phyloP scores from a whole-genome alignment of 2,329 filamentous ascomycete species.

The Pseudogymnoascus sp. region DNA sequence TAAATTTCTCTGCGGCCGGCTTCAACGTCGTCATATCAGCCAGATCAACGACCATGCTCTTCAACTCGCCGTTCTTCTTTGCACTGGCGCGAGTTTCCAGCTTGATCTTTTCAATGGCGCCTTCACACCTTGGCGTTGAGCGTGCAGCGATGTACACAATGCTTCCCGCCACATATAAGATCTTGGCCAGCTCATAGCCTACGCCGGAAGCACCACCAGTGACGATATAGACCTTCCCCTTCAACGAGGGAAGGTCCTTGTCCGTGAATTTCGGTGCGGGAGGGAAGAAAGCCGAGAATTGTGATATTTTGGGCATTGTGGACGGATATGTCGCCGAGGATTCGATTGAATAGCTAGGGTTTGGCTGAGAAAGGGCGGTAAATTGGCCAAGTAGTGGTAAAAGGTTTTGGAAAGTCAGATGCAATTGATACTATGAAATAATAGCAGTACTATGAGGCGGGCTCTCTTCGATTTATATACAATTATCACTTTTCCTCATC shows the following conservation, averaged over 20 bases:
- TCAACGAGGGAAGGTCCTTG: slow-evolving; percentile 31
- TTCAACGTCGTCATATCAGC: slow-evolving; percentile 25
- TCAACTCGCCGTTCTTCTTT: slow-evolving; percentile 11
- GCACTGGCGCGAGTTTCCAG: background rate
- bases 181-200: slow-evolving; percentile 39
- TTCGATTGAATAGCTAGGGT: background rate
- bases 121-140: slow-evolving; percentile 31
- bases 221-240: slow-evolving; percentile 34
- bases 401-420: background rate
- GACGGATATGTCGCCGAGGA: background rate
- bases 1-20: slow-evolving; percentile 22
- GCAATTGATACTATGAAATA: background rate
- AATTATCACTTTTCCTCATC: background rate
- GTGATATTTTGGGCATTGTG: background rate
- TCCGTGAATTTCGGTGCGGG: slow-evolving; percentile 36
- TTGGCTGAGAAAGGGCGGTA: background rate
- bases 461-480: background rate
- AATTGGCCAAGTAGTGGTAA: background rate
- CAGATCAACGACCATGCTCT: slow-evolving; percentile 21
- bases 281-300: slow-evolving; percentile 23
- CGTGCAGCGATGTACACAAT: slow-evolving; percentile 45
- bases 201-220: slow-evolving; percentile 33
- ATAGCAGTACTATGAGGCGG: background rate
- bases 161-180: slow-evolving; percentile 41
- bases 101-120: slow-evolving; percentile 36